Percentiles rank a stretch among this genome's conserved stretches.
Evolutionary conservation across 257 asterid species (phyloP).

Genomic region (Linderniella brevidens): DNA sequence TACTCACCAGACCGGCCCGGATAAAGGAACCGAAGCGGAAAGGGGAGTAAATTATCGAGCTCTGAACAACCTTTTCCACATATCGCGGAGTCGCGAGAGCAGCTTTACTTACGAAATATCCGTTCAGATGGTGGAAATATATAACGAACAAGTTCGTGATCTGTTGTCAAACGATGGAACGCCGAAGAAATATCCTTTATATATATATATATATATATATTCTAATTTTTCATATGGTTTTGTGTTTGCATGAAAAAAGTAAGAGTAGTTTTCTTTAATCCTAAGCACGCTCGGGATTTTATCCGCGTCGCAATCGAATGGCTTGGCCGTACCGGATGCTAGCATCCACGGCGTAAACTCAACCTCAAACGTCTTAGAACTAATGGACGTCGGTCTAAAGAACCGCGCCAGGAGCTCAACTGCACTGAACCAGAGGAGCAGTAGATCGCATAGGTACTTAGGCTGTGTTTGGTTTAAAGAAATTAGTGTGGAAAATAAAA

Average conservation of each 20-base stretch:
- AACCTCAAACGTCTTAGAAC: slow-evolving; percentile 49
- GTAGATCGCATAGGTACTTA: slow-evolving; percentile 91
- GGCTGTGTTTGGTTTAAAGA: not conserved
- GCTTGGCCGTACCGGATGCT: slow-evolving; percentile 93
- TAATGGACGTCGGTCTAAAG: slow-evolving; percentile 68
- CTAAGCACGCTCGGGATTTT: slow-evolving; percentile 73
- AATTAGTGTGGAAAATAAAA: too few relatives aligned
- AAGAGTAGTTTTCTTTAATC: slow-evolving; percentile 39
- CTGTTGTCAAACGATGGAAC: slow-evolving; percentile 49
- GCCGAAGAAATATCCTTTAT: slow-evolving; percentile 67
- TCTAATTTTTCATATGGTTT: not conserved
- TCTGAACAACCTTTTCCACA: slow-evolving; percentile 56
- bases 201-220: not conserved
- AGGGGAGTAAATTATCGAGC: slow-evolving; percentile 98
- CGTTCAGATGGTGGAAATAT: slow-evolving; percentile 96
- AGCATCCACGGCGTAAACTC: slow-evolving; percentile 41
- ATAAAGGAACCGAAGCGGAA: slow-evolving; percentile 60
- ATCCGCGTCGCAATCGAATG: slow-evolving; percentile 45
- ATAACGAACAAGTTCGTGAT: slow-evolving; percentile 97
- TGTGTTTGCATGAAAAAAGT: not conserved
- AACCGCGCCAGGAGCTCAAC: slow-evolving; percentile 87
- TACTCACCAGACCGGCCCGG: slow-evolving; percentile 68
- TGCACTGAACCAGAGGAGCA: slow-evolving; percentile 81
- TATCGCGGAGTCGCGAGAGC: slow-evolving; percentile 46
- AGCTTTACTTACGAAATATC: slow-evolving; percentile 47